Evolutionary conservation across 371 early-diverging fungal species (phyloP), one percentile per base, ranked within the genome.

Genomic region (Actinomortierella wolfii): DNA sequence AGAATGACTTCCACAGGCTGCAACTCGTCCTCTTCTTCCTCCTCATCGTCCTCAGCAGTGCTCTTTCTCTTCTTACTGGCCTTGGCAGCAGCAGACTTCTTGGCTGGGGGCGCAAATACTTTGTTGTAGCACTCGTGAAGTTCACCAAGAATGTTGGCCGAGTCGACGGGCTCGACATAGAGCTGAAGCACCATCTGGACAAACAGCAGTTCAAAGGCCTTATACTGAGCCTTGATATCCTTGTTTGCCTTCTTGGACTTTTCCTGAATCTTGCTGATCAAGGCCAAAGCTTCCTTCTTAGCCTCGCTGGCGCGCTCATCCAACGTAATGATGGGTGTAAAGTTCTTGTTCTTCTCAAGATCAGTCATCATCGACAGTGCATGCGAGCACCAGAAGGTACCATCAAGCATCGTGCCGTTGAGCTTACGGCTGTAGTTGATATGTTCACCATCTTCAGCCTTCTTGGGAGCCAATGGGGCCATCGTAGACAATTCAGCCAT

Each of bases 1-100:
- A 95, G 83, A 61, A 97, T 82, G 29, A 96, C 97, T 61, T 96
- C 96, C 39, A 92, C 83, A 3, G 96, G 93, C 50, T 89, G 81
- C 14, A 84, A 89, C 56, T 88, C 87, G 23, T 83, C 85, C 17
- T 86, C 85, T 17, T 81, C 74, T 0, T 79, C 86, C 1, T 82
- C 79, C 6, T 70, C 78, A 5, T 71, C 77, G 20, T 75, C 57
- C 54, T 71, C 34, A 34, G 34, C 34, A 11, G 34, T 34, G 7
- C 11, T 34, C 68, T 61, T 68, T 25, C 39, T 47, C 23, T 70
- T 68, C 53, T 73, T 68, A 26, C 52, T 43, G 28, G 4, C 11
- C 7, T 4, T 11, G 59, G 70, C 15, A 44, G 46, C 48, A 56
- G 80, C 75, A 1, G 71, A 64, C 67, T 83, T 81, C 57, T 80